phyloP scores from a whole-genome alignment of 306 rosid genomes.

The Cucurbita argyrosperma region DNA sequence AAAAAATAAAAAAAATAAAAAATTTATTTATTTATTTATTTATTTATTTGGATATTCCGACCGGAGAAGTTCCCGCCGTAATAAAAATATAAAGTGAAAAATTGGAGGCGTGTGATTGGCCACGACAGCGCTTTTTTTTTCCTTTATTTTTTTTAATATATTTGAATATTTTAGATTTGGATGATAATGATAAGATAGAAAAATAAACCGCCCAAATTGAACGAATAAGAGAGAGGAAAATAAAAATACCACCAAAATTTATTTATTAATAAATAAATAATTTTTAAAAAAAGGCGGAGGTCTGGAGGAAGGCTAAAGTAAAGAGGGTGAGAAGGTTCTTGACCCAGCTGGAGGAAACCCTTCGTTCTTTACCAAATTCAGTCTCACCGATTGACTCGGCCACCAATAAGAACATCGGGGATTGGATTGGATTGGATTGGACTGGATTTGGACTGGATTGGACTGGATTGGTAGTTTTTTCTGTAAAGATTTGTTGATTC shows the following conservation, averaged over 20 bases:
- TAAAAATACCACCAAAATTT: background rate
- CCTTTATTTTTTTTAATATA: background rate
- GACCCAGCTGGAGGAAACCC: slow-evolving; percentile 8
- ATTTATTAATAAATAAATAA: too few species aligned
- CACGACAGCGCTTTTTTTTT: background rate
- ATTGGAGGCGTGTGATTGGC: slow-evolving; percentile 4
- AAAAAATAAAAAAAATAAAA: too few species aligned
- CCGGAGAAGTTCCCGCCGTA: background rate
- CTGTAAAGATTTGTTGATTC: background rate
- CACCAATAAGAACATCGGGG: background rate
- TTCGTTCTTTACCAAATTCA: slow-evolving; percentile 7
- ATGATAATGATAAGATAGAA: slow-evolving; percentile 4
- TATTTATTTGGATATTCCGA: background rate
- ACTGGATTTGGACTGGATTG: background rate
- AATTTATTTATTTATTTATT: background rate
- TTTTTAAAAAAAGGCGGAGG: background rate
- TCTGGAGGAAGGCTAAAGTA: slow-evolving; percentile 1
- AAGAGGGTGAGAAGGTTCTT: background rate
- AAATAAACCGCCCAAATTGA: slow-evolving; percentile 8
- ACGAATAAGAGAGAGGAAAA: background rate
- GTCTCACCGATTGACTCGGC: slow-evolving; percentile 17
- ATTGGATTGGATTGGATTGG: background rate
- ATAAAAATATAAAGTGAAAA: background rate
- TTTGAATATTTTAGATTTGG: background rate
- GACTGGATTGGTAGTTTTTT: background rate